phyloP scores from a whole-genome alignment of 2,329 filamentous ascomycete genomes.

The Cladosporium austrohemisphaericum region DNA sequence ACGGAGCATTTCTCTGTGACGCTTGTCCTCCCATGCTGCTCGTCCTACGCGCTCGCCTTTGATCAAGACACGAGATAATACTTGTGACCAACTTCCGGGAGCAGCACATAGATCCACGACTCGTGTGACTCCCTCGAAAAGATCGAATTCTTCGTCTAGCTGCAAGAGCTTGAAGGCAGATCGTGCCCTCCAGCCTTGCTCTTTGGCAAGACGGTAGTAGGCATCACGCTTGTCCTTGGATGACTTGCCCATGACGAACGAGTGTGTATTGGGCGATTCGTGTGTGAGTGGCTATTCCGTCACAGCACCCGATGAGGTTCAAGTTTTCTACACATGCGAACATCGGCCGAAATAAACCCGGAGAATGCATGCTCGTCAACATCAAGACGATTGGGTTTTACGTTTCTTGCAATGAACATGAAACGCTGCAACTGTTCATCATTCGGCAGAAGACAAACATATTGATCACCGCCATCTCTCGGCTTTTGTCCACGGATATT shows the following conservation, averaged over 20 bases:
- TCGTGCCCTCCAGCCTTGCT: slow-evolving; percentile 95
- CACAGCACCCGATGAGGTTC: background rate
- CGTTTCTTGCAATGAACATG: too few species aligned
- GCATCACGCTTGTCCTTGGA: slow-evolving; percentile 98
- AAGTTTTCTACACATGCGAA: background rate
- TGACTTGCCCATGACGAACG: slow-evolving; percentile 59
- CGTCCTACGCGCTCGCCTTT: slow-evolving; percentile 88
- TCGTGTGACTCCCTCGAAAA: slow-evolving; percentile 83
- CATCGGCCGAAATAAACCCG: background rate
- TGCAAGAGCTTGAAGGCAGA: slow-evolving; percentile 97
- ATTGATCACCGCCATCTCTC: too few species aligned
- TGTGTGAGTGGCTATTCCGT: background rate
- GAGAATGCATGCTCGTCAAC: background rate
- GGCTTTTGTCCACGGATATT: too few species aligned
- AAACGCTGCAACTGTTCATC: too few species aligned
- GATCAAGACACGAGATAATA: slow-evolving; percentile 87
- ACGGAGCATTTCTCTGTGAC: slow-evolving; percentile 49
- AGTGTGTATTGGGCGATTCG: background rate
- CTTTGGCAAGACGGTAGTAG: slow-evolving; percentile 96
- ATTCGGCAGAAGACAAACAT: too few species aligned
- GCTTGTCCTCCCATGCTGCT: slow-evolving; percentile 80
- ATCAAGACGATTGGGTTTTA: too few species aligned
- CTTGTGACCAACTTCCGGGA: slow-evolving; percentile 95
- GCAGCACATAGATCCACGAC: slow-evolving; percentile 96
- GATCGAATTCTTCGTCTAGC: slow-evolving; percentile 91